Base-by-base conservation (phyloP, 2,329 filamentous ascomycete species). In the Simplicillium sp. region DNA sequence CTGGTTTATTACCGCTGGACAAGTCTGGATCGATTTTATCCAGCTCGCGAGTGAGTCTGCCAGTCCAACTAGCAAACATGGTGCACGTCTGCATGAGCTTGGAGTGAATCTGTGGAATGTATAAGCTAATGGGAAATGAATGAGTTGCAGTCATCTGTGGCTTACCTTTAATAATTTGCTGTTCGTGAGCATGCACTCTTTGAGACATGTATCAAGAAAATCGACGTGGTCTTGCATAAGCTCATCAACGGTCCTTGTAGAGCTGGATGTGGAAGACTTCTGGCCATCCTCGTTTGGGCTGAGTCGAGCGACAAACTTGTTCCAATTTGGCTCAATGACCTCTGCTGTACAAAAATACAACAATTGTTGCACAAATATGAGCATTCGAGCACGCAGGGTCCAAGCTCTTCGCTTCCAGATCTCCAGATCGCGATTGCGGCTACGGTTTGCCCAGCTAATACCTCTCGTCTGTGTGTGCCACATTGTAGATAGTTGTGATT, bases 221-320 rank as follows among this genome's bases (percentile, higher is more conserved):
- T 97, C 92, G 45, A 98, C 89, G 64, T 98, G 92, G 56, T 97
- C 89, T 65, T 97, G 87, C 92, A 98, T 98, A 56, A 98, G 66
- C 65, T 97, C 88, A 55, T 98, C 92, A 1, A 98, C 92, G 0
- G 92, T 98, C 31, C 88, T 65, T 33, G 67, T 68, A 7, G 63
- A 57, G 1, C 59, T 53, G 3, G 58, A 57, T 11, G 56, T 42
- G n/a, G 44, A 44, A 29, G 59, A 51, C 8, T 47, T 46, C 4
- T 51, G 41, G 5, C 44, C 45, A 11, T 69, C 66, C 42, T 77
- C 74, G 45, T 72, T 73, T 9, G 68, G 76, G 67, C 82, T 82
- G 6, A 97, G 71, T 28, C 87, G 75, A n/a, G 82, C 79, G 87
- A 96, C 96, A 46, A 98, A 78, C 37, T 81, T 84, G 49, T 87